phyloP scores from a whole-genome alignment of 768 basidiomycete species.

The Pleurotus platypus region DNA sequence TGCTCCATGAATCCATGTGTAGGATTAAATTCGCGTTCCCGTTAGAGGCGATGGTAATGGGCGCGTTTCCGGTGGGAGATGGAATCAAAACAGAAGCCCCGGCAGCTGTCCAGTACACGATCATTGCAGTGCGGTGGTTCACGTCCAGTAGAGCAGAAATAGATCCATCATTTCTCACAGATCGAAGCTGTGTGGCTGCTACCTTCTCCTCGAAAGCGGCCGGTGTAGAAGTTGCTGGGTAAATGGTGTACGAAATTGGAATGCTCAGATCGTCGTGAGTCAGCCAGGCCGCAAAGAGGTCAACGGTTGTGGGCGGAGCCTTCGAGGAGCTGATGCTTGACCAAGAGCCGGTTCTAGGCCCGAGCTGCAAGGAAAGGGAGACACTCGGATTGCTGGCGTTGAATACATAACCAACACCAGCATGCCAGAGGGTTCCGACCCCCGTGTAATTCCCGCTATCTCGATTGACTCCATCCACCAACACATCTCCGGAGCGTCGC shows the following conservation, averaged over 20 bases:
- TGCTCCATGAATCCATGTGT: conserved; percentile 23
- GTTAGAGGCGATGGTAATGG: conserved; percentile 28
- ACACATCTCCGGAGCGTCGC: conserved; percentile 15
- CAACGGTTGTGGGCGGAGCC: conserved; percentile 22
- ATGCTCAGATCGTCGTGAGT: conserved; percentile 20
- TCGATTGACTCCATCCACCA: conserved; percentile 12
- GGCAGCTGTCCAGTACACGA: conserved; percentile 42
- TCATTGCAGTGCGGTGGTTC: conserved; percentile 28
- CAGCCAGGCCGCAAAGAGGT: conserved; percentile 38
- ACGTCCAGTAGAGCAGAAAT: conserved; percentile 40
- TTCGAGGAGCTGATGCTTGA: conserved; percentile 26
- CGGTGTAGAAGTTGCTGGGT: conserved; percentile 30
- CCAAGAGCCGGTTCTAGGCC: conserved; percentile 27
- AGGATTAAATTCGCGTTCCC: conserved; percentile 31
- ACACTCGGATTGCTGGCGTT: conserved; percentile 16
- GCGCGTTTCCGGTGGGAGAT: conserved; percentile 16
- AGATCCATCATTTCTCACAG: conserved; percentile 27
- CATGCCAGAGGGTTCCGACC: conserved; percentile 28
- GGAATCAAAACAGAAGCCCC: conserved; percentile 33
- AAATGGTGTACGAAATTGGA: conserved; percentile 35
- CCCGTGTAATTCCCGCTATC: conserved; percentile 19
- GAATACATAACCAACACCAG: conserved; percentile 31
- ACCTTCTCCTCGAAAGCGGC: conserved; percentile 24
- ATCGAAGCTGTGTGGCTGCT: conserved; percentile 16
- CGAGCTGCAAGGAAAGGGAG: conserved; percentile 23